Conservation (phyloP, 2,329 filamentous ascomycete genomes). For the Phaeoacremonium minimum region DNA sequence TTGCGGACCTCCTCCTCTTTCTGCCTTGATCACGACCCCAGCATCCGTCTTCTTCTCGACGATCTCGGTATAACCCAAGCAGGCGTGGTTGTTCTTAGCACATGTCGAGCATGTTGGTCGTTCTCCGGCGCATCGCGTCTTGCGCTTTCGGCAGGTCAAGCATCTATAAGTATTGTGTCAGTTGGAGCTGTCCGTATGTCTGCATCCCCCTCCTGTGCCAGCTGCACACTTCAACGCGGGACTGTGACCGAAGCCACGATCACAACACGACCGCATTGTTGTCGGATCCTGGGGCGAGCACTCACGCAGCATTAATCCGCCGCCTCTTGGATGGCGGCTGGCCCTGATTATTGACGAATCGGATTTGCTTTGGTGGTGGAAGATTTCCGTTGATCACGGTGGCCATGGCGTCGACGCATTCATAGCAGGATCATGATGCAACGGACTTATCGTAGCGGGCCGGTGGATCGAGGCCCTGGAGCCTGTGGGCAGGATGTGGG, state of each 20-base stretch:
- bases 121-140: conserved; percentile 72
- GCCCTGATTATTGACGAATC: conserved; percentile 79
- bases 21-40: conserved; percentile 11
- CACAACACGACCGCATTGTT: no score
- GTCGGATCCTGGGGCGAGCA: no score
- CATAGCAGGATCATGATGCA: conserved; percentile 28
- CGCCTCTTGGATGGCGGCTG: conserved; percentile 75
- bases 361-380: conserved; percentile 56
- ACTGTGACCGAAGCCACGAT: no score
- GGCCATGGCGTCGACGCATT: conserved; percentile 33
- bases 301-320: conserved; percentile 74
- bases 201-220: background rate
- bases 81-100: conserved; percentile 64
- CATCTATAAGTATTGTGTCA: conserved; percentile 40
- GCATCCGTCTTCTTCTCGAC: conserved; percentile 37
- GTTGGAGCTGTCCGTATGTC: background rate
- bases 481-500: no score
- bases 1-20: conserved; percentile 12
- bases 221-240: background rate
- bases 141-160: conserved; percentile 70
- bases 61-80: conserved; percentile 61
- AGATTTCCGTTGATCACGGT: conserved; percentile 36
- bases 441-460: conserved; percentile 4
- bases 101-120: conserved; percentile 70
- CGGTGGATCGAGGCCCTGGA: no score